phyloP scores from a whole-genome alignment of 2,329 filamentous ascomycete species.

The Fusarium sp. region DNA sequence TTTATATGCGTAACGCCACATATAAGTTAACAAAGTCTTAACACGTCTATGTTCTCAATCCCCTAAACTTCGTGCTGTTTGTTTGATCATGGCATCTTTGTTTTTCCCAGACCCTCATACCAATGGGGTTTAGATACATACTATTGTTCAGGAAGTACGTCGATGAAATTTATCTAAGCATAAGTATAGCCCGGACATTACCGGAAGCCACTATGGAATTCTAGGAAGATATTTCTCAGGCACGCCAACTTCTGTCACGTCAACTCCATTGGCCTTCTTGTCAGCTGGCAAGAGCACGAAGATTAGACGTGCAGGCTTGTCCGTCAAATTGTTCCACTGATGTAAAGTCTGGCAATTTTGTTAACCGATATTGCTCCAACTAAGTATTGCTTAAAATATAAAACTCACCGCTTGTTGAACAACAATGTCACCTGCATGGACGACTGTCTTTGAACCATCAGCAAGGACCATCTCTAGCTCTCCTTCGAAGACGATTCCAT shows the following conservation, averaged over 20 bases:
- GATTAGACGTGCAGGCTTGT: neutral
- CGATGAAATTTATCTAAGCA: too few relatives aligned
- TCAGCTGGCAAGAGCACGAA: neutral
- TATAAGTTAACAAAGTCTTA: too few relatives aligned
- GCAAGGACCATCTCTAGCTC: constrained; percentile 4
- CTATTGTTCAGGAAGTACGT: too few relatives aligned
- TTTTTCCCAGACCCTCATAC: too few relatives aligned
- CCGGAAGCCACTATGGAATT: neutral
- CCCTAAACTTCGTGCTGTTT: too few relatives aligned
- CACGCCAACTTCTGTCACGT: neutral
- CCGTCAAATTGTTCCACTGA: constrained; percentile 4
- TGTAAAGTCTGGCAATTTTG: neutral
- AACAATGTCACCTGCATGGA: constrained; percentile 1
- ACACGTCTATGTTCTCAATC: too few relatives aligned
- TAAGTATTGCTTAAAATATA: neutral
- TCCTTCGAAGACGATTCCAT: constrained; percentile 7
- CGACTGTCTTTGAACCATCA: neutral
- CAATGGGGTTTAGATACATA: too few relatives aligned
- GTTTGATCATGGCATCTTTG: too few relatives aligned
- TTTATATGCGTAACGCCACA: too few relatives aligned
- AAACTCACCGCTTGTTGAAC: constrained; percentile 3
- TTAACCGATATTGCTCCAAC: too few relatives aligned
- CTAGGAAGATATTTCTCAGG: constrained; percentile 6
- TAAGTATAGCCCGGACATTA: too few relatives aligned
- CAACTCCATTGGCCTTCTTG: neutral